Evolutionary conservation across 1,284 basidiomycete genomes (phyloP), one percentile per base, ranked within the genome.

Genomic region (Quambalaria eucalypti): DNA sequence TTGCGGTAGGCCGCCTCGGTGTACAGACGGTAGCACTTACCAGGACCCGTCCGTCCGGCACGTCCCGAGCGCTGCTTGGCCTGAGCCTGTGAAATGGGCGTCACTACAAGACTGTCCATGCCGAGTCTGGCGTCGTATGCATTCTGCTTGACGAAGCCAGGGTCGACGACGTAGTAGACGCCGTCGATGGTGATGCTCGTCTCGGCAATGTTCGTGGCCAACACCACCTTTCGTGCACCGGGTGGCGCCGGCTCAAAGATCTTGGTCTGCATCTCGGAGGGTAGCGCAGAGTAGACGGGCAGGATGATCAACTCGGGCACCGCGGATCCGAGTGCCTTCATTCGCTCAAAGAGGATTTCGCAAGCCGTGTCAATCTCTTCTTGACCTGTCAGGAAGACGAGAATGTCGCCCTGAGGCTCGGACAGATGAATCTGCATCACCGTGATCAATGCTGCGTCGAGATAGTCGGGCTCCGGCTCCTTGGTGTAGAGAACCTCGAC

Each of bases 341-440:
- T 97, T 28, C 95, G 90, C 74, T 98, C 93, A 75, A 85, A 97
- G 1, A 98, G 81, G 60, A 95, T 95, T 78, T 98, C 93, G 78
- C 91, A 96, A 1, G 91, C 80, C 1, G 92, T 97, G 77, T 98
- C 95, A 64, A 98, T 98, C 77, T 98, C 95, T 76, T 98, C 92
- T 51, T 97, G 91, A 74, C 95, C 95, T 0, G 95, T 99, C 33
- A 99, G 80, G 84, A 99, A 99, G 38, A 98, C 85, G 1, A 98
- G 82, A 66, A 98, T 82, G 74, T 97, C 95, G 54, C 95, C 95
- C 1, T 90, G 88, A 25, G 93, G 93, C 74, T 97, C 93, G 53
- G 93, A 95, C 5, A 97, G 82, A 76, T 99, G 95, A 64, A 99
- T 99, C 78, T 98, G 93, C 87, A 98, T 93, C 71, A 97, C 88